phyloP scores from a whole-genome alignment of 805 yeast species.

The Myxozyma melibiosi region DNA sequence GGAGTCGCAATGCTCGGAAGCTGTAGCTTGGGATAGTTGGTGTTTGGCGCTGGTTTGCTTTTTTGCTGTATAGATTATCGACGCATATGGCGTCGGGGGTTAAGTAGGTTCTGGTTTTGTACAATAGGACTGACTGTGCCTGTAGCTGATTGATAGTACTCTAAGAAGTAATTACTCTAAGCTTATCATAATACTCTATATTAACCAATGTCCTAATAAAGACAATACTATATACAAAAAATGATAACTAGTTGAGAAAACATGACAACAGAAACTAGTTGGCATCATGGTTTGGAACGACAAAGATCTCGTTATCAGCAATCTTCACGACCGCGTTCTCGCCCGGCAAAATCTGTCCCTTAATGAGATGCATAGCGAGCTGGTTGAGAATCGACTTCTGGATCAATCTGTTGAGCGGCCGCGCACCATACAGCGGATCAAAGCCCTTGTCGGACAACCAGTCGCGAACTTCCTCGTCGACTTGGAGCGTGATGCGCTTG shows the following conservation, averaged over 20 bases:
- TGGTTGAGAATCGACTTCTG: slow-evolving; percentile 86
- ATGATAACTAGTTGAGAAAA: not conserved
- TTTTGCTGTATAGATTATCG: no score
- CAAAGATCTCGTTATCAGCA: slow-evolving; percentile 48
- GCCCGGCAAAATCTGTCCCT: slow-evolving; percentile 69
- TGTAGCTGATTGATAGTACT: no score
- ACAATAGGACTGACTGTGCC: no score
- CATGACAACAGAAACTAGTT: not conserved
- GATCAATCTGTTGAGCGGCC: slow-evolving; percentile 89
- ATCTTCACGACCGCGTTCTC: slow-evolving; percentile 59
- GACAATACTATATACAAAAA: slow-evolving; percentile 1
- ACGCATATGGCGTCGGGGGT: no score
- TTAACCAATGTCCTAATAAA: not conserved
- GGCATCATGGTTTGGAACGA: slow-evolving; percentile 49
- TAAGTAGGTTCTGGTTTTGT: no score
- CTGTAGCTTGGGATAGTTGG: no score
- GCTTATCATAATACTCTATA: no score
- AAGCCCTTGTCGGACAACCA: slow-evolving; percentile 87
- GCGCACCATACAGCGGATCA: slow-evolving; percentile 90
- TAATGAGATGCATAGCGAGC: slow-evolving; percentile 74
- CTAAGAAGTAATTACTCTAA: no score
- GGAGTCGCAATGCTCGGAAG: slow-evolving; percentile 11
- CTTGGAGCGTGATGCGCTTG: slow-evolving; percentile 65
- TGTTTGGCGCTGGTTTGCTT: not conserved
- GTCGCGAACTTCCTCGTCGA: slow-evolving; percentile 65